These are phyloP conservation scores for Beauveria sp. DNA, from an alignment of 2,329 filamentous ascomycete genomes.

Conservation along the genomic window DNA sequence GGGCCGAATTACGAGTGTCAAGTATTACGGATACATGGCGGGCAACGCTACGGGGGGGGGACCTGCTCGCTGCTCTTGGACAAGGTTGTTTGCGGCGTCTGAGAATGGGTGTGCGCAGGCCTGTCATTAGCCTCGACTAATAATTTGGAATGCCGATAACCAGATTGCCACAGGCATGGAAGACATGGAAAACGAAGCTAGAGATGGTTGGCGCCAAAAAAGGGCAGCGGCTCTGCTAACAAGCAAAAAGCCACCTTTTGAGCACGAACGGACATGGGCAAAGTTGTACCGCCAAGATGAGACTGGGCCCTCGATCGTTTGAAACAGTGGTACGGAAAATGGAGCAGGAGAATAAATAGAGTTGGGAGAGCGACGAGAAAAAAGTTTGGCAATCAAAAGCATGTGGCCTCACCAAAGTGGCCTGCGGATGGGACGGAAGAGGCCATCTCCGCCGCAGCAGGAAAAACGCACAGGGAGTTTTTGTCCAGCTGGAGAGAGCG, in stretches of 20 bases:
- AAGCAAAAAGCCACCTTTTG: too few relatives aligned
- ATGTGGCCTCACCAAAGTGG: background rate
- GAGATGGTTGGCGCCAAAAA: background rate
- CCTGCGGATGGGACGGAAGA: constrained; percentile 6
- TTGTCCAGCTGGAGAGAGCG: constrained; percentile 1
- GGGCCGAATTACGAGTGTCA: too few relatives aligned
- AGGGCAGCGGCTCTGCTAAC: too few relatives aligned
- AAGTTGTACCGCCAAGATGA: too few relatives aligned
- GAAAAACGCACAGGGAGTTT: background rate
- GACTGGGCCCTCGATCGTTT: background rate
- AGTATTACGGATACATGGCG: too few relatives aligned
- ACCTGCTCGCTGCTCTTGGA: too few relatives aligned
- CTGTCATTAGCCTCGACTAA: background rate
- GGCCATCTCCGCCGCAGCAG: background rate
- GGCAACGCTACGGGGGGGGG: too few relatives aligned
- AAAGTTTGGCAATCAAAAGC: background rate
- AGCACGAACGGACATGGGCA: too few relatives aligned
- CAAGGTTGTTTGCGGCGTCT: background rate
- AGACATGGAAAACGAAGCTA: background rate
- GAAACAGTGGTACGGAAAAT: background rate
- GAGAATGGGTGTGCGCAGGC: background rate
- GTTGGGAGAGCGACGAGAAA: background rate
- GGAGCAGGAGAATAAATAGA: background rate
- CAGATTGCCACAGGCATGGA: background rate
- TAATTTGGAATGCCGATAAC: background rate